Base-by-base conservation (phyloP, 2,329 filamentous ascomycete genomes). In the Monosporascus sp. region DNA sequence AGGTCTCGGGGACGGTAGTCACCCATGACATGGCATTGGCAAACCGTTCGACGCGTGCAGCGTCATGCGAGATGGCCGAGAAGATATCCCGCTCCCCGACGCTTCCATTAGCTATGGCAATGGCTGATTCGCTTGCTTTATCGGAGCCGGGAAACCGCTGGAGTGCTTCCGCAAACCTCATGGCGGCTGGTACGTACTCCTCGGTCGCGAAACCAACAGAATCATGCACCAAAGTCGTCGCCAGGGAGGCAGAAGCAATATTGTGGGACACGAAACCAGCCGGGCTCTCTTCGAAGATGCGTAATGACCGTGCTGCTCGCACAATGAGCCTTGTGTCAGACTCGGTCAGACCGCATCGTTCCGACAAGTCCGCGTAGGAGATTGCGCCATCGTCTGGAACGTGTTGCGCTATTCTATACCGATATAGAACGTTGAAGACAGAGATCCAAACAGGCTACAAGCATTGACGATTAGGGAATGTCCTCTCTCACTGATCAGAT, bases 11-110 rank as follows among this genome's bases (percentile, higher is more conserved):
- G 14, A 58, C 51, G 17, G 44, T 58, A 43, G 54, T 54, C 15
- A 45, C 47, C 52, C 49, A 59, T 9, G 51, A 53, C 55, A 59
- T 59, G n/a, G 57, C 57, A 5, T 56, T 58, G 14, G 55, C 47
- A 15, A 59, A 51, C 1, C 57, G 49, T 9, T 48, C 53, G 20
- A 59, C 49, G 3, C 57, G 55, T 1, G 38, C 22, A 6, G 51
- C 46, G 40, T 56, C 40, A 5, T 48, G 37, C 3, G 41, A 37
- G 3, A 58, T 44, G 22, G 54, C 47, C 9, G 49, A 45, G 47
- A 59, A 59, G 6, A 58, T 40, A 22, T 58, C 57, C 18, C 48
- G 49, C n/a, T 59, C 55, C 4, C 57, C 57, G 2, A 50, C n/a
- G 18, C 45, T 41, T 15, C 48, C 51, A 26, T 59, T 50, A 2